Evolutionary conservation across 2,329 filamentous ascomycete genomes (phyloP), one percentile per base, ranked within the genome.

Genomic region (Penicillium carneum): DNA sequence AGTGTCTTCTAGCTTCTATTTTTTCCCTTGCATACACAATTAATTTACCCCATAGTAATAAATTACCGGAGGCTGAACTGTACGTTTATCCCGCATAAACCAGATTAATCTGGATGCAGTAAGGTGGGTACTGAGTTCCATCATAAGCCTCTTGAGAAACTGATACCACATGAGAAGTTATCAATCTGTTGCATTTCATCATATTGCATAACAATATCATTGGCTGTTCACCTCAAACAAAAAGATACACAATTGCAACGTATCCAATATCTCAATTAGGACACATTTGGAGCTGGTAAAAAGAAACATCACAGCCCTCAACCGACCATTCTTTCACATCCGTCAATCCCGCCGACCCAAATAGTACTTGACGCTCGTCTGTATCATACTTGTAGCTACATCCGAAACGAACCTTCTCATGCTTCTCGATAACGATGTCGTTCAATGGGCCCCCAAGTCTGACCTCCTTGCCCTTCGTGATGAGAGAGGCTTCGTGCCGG

Each of bases 331-430:
- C 45, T 6, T 9, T 26, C 29, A 48, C 29, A 18, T 48, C 18
- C 4, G 4, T 11, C 29, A 48, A 48, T 48, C 45, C 45, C 8
- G 45, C 45, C 26, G 33, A 34, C 26, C 45, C 29, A 48, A 48
- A 48, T 18, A 48, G 8, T 9, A 34, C 45, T 48, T 48, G 12
- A 18, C 45, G 45, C 23, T 48, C 45, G 5, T 26, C 33, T 26
- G 29, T 2, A 42, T 58, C 42, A 29, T 63, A 63, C 42, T 63
- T 63, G 16, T 63, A 57, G 38, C 61, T 63, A 14, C 52, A 57
- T 16, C 57, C 61, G 46, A 63, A 61, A 9, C 50, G 47, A 3
- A 63, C 12, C 49, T 58, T 61, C 26, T 63, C 61, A 26, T 52
- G 52, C 14, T 49, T 53, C 3, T 41, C 34, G 9, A 63, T 42